Conservation (phyloP, 257 asterid species). For the Pogostemon cablin region DNA sequence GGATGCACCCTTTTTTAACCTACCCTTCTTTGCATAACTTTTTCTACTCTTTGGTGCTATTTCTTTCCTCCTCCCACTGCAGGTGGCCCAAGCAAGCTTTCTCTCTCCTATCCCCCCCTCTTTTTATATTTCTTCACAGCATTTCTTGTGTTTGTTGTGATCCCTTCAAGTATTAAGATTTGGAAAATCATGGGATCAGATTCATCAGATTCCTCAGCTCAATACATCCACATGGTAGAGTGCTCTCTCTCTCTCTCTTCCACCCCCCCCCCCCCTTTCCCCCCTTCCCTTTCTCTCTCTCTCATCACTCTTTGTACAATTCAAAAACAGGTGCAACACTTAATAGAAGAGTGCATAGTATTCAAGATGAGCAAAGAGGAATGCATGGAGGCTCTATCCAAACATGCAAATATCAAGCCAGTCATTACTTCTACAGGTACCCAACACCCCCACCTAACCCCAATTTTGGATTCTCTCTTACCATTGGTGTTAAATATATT, state of each 20-base stretch:
- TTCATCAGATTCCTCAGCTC: slow-evolving; percentile 68
- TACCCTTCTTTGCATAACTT: neutral
- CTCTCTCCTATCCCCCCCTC: neutral
- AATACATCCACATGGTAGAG: slow-evolving; percentile 73
- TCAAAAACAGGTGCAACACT: slow-evolving; percentile 44
- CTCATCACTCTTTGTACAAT: neutral
- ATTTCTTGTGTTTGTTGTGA: neutral
- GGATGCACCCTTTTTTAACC: neutral
- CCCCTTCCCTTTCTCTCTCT: neutral
- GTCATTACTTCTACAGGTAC: slow-evolving; percentile 65
- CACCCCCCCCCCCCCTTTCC: too few relatives aligned
- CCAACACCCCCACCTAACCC: neutral
- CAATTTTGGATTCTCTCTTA: neutral
- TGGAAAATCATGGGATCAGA: slow-evolving; percentile 56
- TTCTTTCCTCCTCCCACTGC: neutral
- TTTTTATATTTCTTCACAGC: neutral
- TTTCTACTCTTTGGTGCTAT: neutral
- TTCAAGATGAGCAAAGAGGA: slow-evolving; percentile 87
- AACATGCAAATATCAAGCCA: slow-evolving; percentile 84
- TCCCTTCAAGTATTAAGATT: neutral
- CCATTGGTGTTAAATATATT: too few relatives aligned
- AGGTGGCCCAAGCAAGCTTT: neutral
- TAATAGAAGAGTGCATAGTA: slow-evolving; percentile 81
- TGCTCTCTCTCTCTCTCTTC: neutral
- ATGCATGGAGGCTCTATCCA: slow-evolving; percentile 89